Conservation (phyloP, 164 flowering plant species). For the Cinnamomum chago region DNA sequence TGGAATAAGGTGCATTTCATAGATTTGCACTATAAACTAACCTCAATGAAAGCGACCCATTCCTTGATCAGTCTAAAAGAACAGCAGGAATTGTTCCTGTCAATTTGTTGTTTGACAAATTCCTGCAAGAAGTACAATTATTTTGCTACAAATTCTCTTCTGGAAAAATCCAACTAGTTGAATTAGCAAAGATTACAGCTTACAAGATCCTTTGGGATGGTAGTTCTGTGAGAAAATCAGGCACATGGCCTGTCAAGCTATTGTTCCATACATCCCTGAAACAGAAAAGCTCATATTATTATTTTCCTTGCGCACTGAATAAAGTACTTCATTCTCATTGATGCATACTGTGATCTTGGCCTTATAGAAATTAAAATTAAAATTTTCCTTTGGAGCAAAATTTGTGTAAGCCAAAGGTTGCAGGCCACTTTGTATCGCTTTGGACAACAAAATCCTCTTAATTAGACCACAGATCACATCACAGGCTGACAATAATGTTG, state of each 20-base stretch:
- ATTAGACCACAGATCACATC: too few relatives aligned
- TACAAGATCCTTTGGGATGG: too few relatives aligned
- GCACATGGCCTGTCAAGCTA: too few relatives aligned
- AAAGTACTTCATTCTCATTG: too few relatives aligned
- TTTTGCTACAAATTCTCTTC: background rate
- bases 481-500: too few relatives aligned
- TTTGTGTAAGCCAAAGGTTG: background rate
- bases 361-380: background rate
- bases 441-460: too few relatives aligned
- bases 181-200: too few relatives aligned
- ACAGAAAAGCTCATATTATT: background rate
- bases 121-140: background rate
- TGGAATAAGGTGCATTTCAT: too few relatives aligned
- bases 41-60: background rate
- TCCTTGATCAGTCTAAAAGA: background rate
- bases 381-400: background rate
- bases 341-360: background rate
- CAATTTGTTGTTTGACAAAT: background rate
- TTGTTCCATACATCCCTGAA: background rate
- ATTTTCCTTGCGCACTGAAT: too few relatives aligned
- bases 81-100: too few relatives aligned
- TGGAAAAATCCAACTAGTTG: background rate
- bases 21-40: too few relatives aligned
- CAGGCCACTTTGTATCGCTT: background rate
- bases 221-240: too few relatives aligned